Percentiles rank a stretch among this genome's conserved stretches.
phyloP scores from a whole-genome alignment of 495 filamentous ascomycete species.

The Penicillium fimorum region DNA sequence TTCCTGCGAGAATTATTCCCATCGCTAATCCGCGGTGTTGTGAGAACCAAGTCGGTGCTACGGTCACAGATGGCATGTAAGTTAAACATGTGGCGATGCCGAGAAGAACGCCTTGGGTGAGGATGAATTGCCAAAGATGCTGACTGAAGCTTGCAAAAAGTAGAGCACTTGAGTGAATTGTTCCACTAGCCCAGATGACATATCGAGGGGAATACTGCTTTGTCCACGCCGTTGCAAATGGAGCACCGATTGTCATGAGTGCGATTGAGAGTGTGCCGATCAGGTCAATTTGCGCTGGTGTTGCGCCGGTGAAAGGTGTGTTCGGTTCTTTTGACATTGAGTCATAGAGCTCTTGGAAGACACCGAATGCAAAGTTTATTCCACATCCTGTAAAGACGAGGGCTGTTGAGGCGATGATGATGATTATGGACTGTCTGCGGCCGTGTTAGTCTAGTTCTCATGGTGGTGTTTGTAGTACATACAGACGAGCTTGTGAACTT shows the following conservation, averaged over 20 bases:
- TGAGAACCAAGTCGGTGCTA: conserved; percentile 38
- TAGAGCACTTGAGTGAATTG: conserved; percentile 28
- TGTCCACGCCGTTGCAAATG: conserved; percentile 36
- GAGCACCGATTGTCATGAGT: conserved; percentile 46
- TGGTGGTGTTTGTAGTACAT: neutral
- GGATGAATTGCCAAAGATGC: conserved; percentile 40
- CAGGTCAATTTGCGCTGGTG: conserved; percentile 40
- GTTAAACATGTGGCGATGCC: conserved; percentile 38
- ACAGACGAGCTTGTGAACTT: conserved; percentile 10
- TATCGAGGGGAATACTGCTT: conserved; percentile 36
- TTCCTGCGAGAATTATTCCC: conserved; percentile 39
- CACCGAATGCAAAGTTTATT: conserved; percentile 45
- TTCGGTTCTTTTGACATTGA: conserved; percentile 28
- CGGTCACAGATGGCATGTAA: conserved; percentile 40
- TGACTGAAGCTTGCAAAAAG: conserved; percentile 38
- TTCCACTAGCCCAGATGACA: conserved; percentile 31
- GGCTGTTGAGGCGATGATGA: conserved; percentile 31
- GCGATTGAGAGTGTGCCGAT: conserved; percentile 45
- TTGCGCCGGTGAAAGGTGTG: conserved; percentile 39
- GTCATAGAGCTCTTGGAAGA: conserved; percentile 49
- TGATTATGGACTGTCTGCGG: conserved; percentile 23
- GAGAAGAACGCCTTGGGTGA: conserved; percentile 40
- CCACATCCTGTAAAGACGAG: conserved; percentile 43
- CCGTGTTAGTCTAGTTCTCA: neutral
- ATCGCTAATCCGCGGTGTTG: conserved; percentile 36